Conservation (phyloP, 208 protist species). For the Trypanosoma scelopori region DNA sequence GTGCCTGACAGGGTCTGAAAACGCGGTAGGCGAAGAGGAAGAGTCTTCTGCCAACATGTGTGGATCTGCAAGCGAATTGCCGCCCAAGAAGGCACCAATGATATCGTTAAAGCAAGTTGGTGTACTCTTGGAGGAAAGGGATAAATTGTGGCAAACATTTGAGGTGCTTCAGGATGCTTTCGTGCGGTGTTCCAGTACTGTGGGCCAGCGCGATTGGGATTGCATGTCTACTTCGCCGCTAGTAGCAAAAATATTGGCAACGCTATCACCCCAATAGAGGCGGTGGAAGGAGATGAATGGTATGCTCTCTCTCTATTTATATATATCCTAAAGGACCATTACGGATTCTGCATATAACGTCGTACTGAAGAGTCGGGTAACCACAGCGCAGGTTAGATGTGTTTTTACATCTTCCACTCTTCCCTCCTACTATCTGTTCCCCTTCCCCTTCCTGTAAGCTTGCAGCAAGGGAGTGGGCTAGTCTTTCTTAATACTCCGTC, state of each 20-base stretch:
- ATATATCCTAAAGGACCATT: no score
- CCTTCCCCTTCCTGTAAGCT: no score
- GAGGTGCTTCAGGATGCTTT: slow-evolving; percentile 21
- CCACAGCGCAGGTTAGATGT: no score
- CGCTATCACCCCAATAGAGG: slow-evolving; percentile 5
- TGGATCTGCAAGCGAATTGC: background rate
- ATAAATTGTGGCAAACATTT: slow-evolving; percentile 45
- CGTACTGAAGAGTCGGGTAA: no score
- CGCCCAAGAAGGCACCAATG: slow-evolving; percentile 24
- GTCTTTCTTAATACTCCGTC: no score
- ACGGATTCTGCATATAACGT: no score
- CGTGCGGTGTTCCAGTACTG: background rate
- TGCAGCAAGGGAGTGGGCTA: no score
- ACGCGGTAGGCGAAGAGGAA: background rate
- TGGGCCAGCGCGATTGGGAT: background rate
- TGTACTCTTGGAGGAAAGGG: slow-evolving; percentile 60
- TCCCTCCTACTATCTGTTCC: no score
- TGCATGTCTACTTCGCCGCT: slow-evolving; percentile 1
- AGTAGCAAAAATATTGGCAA: slow-evolving; percentile 14
- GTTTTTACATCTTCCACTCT: no score
- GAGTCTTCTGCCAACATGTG: background rate
- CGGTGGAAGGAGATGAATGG: background rate
- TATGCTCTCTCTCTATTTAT: no score
- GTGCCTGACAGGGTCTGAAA: slow-evolving; percentile 5
- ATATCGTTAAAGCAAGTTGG: slow-evolving; percentile 64